These are phyloP conservation scores for Sambucus nigra DNA, from an alignment of 129 eudicot genomes.

Conservation along the genomic window DNA sequence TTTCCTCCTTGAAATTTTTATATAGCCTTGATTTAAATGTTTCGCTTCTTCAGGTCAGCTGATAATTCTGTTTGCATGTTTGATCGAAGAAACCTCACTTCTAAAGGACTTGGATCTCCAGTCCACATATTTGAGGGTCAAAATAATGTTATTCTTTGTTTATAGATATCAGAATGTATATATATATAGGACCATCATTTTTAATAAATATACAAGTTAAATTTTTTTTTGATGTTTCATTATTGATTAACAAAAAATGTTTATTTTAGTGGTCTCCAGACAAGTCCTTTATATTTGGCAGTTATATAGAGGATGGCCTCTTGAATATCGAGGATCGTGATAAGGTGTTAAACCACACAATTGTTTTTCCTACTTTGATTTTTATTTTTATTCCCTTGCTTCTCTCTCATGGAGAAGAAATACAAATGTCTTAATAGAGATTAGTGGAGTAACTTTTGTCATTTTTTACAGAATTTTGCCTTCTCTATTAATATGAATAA, in stretches of 20 bases:
- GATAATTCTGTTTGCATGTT: slow-evolving; percentile 81
- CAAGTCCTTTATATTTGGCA: slow-evolving; percentile 84
- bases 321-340: slow-evolving; percentile 76
- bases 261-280: slow-evolving; percentile 97
- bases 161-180: slow-evolving; percentile 37
- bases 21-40: not conserved
- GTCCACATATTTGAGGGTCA: slow-evolving; percentile 74
- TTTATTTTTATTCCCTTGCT: slow-evolving; percentile 3
- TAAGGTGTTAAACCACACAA: slow-evolving; percentile 33
- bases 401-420: not conserved
- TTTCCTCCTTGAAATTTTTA: not conserved
- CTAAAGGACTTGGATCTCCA: slow-evolving; percentile 81
- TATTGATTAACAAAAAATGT: not conserved
- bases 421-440: too few relatives aligned
- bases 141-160: slow-evolving; percentile 81
- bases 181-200: too few relatives aligned
- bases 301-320: slow-evolving; percentile 86
- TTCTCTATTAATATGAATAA: too few relatives aligned
- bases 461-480: too few relatives aligned
- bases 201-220: too few relatives aligned
- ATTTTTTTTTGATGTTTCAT: not conserved
- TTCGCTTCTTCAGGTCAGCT: slow-evolving; percentile 54
- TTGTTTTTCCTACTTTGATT: not conserved
- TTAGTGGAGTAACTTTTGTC: too few relatives aligned
- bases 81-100: slow-evolving; percentile 87